Conservation (phyloP, 108 stramenopile genomes). For the Cyclostephanos invisitatus region DNA sequence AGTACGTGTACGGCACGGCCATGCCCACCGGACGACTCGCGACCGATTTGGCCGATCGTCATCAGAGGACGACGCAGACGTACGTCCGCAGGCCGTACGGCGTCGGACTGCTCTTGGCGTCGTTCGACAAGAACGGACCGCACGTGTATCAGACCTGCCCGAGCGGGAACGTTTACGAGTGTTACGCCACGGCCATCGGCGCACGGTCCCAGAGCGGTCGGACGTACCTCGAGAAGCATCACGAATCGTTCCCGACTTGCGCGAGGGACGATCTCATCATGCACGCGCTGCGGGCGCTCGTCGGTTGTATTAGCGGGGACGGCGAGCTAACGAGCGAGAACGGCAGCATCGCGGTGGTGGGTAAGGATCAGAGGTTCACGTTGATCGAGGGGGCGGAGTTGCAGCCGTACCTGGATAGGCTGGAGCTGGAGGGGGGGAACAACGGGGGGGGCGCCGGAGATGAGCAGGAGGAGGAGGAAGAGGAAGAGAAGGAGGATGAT, state of each 20-base stretch:
- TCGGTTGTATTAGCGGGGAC: slow-evolving; percentile 91
- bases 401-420: slow-evolving; percentile 79
- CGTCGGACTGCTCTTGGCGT: slow-evolving; percentile 94
- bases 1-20: slow-evolving; percentile 94
- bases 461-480: slow-evolving; percentile 64
- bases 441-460: slow-evolving; percentile 33
- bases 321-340: slow-evolving; percentile 90
- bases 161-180: slow-evolving; percentile 96
- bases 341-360: slow-evolving; percentile 83
- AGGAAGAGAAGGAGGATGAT: slow-evolving; percentile 46
- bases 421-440: slow-evolving; percentile 76
- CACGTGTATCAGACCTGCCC: slow-evolving; percentile 98
- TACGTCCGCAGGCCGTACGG: slow-evolving; percentile 98
- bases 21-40: slow-evolving; percentile 91
- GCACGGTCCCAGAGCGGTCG: slow-evolving; percentile 93
- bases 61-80: slow-evolving; percentile 98
- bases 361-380: slow-evolving; percentile 71
- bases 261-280: slow-evolving; percentile 90
- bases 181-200: slow-evolving; percentile 95
- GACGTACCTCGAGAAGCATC: slow-evolving; percentile 97
- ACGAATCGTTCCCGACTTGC: slow-evolving; percentile 61
- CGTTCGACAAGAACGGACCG: slow-evolving; percentile 84
- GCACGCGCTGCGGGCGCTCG: slow-evolving; percentile 93
- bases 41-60: slow-evolving; percentile 95
- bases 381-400: slow-evolving; percentile 84